Conservation (phyloP, 495 filamentous ascomycete species). For the Daldinia bambusicola region DNA sequence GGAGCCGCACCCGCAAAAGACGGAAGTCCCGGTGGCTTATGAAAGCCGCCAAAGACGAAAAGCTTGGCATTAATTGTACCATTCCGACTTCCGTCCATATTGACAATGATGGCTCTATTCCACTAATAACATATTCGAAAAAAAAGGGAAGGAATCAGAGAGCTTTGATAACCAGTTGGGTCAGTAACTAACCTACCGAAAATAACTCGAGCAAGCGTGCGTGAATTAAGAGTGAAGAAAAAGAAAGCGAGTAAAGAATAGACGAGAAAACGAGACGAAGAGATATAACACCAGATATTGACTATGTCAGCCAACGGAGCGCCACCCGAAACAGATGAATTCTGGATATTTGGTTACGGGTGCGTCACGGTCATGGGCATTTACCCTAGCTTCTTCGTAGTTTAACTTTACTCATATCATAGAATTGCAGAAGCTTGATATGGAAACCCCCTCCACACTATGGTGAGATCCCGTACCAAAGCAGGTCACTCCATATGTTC, state of each 20-base stretch:
- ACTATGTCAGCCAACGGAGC: constrained; percentile 40
- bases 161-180: neutral
- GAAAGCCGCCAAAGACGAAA: constrained; percentile 37
- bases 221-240: neutral
- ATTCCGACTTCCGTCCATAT: constrained; percentile 27
- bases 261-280: neutral
- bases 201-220: neutral
- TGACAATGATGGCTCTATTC: neutral
- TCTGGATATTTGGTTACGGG: constrained; percentile 96
- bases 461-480: constrained; percentile 60
- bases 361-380: constrained; percentile 51
- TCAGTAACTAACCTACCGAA: neutral
- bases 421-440: constrained; percentile 79
- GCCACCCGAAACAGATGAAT: constrained; percentile 55
- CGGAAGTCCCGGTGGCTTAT: constrained; percentile 19
- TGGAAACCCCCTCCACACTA: constrained; percentile 98
- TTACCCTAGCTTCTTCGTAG: constrained; percentile 26
- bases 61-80: constrained; percentile 44
- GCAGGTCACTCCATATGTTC: neutral
- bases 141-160: neutral
- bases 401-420: constrained; percentile 39
- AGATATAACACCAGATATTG: neutral
- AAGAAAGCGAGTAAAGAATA: neutral
- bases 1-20: constrained; percentile 34
- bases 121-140: neutral